These are phyloP conservation scores for Penicillium sp. DNA, from an alignment of 2,329 filamentous ascomycete species.

Conservation along the genomic window DNA sequence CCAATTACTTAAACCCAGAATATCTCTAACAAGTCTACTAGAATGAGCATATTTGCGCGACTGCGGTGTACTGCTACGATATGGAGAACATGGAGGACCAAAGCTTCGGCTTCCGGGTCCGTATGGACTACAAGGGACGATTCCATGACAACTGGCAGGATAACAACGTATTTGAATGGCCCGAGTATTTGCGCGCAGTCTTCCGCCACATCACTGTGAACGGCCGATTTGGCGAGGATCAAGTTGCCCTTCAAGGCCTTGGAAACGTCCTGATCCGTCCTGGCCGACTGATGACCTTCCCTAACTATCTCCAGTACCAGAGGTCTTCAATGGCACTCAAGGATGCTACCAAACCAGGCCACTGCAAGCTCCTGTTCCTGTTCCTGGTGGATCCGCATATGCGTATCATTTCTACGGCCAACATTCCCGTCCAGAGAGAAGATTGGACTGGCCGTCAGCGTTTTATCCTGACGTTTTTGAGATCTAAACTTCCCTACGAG, in stretches of 20 bases:
- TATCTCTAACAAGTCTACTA: not conserved
- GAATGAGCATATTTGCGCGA: not conserved
- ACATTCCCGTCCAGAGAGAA: not conserved
- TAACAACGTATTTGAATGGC: not conserved
- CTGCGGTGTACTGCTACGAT: not conserved
- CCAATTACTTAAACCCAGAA: too few relatives aligned
- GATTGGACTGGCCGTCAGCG: not conserved
- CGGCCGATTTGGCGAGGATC: not conserved
- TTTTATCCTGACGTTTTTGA: not conserved
- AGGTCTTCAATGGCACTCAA: not conserved
- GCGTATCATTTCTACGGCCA: conserved; percentile 1
- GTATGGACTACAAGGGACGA: not conserved
- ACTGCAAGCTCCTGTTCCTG: not conserved
- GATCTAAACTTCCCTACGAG: not conserved
- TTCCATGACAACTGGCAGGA: not conserved
- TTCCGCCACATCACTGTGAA: not conserved
- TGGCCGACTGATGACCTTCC: not conserved
- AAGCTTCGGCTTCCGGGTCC: not conserved
- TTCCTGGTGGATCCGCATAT: conserved; percentile 3
- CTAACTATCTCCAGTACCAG: not conserved
- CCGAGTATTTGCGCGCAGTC: not conserved
- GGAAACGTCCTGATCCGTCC: not conserved
- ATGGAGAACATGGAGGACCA: not conserved
- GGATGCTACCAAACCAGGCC: not conserved
- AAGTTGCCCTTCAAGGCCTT: not conserved